Evolutionary conservation across 148 eudicot genomes (phyloP).

Genomic region (Diospyros lotus): DNA sequence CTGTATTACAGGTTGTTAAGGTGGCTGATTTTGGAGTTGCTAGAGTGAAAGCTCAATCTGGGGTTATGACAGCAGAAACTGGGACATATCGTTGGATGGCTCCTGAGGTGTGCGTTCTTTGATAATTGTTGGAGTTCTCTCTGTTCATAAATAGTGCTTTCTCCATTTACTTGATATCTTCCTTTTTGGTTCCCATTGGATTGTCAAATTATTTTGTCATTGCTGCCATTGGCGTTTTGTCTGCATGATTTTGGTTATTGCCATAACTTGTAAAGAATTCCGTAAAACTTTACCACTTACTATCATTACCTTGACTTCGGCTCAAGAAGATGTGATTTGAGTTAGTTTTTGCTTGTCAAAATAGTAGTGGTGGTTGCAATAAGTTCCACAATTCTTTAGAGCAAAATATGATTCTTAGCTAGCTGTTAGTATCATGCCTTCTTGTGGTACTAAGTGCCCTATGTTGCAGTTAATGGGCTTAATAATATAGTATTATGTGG

Average conservation of each 20-base stretch:
- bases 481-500: not conserved
- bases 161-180: not conserved
- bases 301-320: not conserved
- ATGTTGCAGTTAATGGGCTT: not conserved
- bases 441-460: no score
- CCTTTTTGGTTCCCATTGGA: not conserved
- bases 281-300: not conserved
- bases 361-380: not conserved
- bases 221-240: not conserved
- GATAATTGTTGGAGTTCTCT: not conserved
- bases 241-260: not conserved
- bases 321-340: not conserved
- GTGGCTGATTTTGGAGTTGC: slow-evolving; percentile 99
- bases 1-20: slow-evolving; percentile 69
- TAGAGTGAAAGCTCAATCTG: slow-evolving; percentile 84
- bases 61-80: slow-evolving; percentile 99
- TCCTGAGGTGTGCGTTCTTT: slow-evolving; percentile 67
- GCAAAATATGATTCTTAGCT: not conserved
- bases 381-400: not conserved
- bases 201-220: not conserved
- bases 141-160: not conserved
- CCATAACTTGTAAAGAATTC: not conserved
- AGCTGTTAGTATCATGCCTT: not conserved
- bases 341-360: no score
- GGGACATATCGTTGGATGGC: slow-evolving; percentile 99